A percentile compares a stretch with the other conserved stretches of the same genome.
phyloP scores from a whole-genome alignment of 768 basidiomycete genomes.

The Kwoniella pini region DNA sequence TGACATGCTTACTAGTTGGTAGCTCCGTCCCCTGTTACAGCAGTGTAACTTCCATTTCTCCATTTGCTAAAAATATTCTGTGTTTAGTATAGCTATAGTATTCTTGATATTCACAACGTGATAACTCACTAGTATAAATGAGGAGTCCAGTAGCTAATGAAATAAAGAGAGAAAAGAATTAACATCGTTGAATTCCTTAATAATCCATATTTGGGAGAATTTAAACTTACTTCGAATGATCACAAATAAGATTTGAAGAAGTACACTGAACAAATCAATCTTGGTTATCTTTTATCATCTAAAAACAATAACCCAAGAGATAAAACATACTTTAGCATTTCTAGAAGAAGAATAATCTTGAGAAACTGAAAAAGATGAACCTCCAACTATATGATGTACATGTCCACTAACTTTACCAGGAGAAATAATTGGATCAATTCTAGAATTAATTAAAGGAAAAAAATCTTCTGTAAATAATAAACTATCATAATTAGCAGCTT shows the following conservation, averaged over 20 bases:
- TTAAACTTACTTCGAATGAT: constrained; percentile 25
- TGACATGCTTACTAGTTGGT: constrained; percentile 24
- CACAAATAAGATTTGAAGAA: constrained; percentile 24
- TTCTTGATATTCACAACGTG: too few species aligned
- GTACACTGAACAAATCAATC: constrained; percentile 21
- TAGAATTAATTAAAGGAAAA: constrained; percentile 19
- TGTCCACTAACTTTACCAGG: constrained; percentile 42
- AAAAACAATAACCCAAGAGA: not conserved
- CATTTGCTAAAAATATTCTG: constrained; percentile 28
- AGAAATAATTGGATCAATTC: constrained; percentile 49
- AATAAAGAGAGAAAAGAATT: not conserved
- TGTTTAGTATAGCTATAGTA: too few species aligned
- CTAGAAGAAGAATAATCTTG: constrained; percentile 2
- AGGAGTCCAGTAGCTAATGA: constrained; percentile 32
- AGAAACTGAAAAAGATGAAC: constrained; percentile 26
- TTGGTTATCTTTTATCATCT: not conserved
- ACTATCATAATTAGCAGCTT: constrained; percentile 3
- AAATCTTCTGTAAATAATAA: constrained; percentile 21
- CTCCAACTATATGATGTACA: constrained; percentile 47
- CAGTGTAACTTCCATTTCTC: constrained; percentile 27
- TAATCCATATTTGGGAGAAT: not conserved
- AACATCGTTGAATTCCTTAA: not conserved
- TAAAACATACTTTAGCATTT: constrained; percentile 12
- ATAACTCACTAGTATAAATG: constrained; percentile 35
- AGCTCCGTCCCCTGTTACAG: constrained; percentile 25